A percentile compares a stretch with the other conserved stretches of the same genome.
phyloP scores from a whole-genome alignment of 805 yeast genomes.

The Myxozyma monticola region DNA sequence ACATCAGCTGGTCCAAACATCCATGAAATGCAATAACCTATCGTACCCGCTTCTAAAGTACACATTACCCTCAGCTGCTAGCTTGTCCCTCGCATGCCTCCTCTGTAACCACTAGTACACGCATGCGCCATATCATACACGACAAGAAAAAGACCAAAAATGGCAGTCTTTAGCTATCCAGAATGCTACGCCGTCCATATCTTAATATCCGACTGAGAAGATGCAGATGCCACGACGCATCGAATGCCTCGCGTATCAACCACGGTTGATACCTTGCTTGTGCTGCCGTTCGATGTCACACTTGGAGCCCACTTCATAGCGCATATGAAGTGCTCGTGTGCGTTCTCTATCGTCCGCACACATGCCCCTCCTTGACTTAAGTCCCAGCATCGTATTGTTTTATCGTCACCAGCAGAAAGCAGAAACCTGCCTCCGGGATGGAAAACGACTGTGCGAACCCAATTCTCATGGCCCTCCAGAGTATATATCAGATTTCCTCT shows the following conservation, averaged over 20 bases:
- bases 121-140: too few species aligned
- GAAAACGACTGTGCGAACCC: slow-evolving; percentile 71
- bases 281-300: too few species aligned
- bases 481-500: slow-evolving; percentile 60
- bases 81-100: too few species aligned
- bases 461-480: slow-evolving; percentile 74
- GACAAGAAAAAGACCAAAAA: too few species aligned
- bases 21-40: too few species aligned
- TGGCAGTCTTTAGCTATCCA: too few species aligned
- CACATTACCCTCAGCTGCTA: too few species aligned
- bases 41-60: too few species aligned
- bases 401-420: slow-evolving; percentile 77
- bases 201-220: slow-evolving; percentile 56
- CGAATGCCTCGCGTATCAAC: slow-evolving; percentile 51
- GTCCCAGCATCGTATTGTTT: slow-evolving; percentile 77
- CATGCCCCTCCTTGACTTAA: slow-evolving; percentile 47
- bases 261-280: too few species aligned
- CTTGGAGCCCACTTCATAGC: slow-evolving; percentile 45
- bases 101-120: too few species aligned
- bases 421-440: slow-evolving; percentile 77
- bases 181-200: slow-evolving; percentile 47
- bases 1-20: too few species aligned
- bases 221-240: slow-evolving; percentile 64
- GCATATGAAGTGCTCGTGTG: slow-evolving; percentile 77
- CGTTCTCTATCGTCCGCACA: slow-evolving; percentile 51